phyloP scores from a whole-genome alignment of 2,329 filamentous ascomycete species.

The Colletotrichum cereale region DNA sequence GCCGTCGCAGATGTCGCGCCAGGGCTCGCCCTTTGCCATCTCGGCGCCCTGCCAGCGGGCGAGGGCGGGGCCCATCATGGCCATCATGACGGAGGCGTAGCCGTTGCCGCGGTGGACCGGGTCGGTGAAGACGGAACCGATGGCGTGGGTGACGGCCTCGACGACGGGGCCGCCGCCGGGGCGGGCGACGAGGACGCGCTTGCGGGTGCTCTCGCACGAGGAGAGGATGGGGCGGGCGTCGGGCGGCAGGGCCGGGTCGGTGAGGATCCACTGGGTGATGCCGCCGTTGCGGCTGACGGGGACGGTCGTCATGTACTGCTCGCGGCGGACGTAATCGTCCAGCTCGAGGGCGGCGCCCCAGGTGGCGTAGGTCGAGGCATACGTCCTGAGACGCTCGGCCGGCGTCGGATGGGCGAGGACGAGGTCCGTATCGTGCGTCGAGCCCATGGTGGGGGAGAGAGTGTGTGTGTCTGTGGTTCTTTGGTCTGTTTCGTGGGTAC shows the following conservation, averaged over 20 bases:
- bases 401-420: constrained; percentile 68
- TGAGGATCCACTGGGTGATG: constrained; percentile 74
- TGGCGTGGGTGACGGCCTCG: constrained; percentile 77
- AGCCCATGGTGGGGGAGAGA: constrained; percentile 31
- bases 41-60: constrained; percentile 50
- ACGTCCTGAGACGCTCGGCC: constrained; percentile 66
- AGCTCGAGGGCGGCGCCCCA: constrained; percentile 71
- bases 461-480: too few relatives aligned
- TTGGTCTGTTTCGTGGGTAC: background rate
- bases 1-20: constrained; percentile 43
- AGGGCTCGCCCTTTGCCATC: constrained; percentile 43
- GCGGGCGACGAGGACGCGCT: constrained; percentile 64
- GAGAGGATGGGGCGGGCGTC: constrained; percentile 68
- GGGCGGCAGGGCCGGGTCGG: constrained; percentile 55
- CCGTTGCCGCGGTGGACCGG: constrained; percentile 75
- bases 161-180: constrained; percentile 51
- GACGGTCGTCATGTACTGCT: constrained; percentile 67
- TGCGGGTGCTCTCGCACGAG: constrained; percentile 74
- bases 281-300: constrained; percentile 70
- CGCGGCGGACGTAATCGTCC: constrained; percentile 70
- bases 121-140: constrained; percentile 84
- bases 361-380: constrained; percentile 65
- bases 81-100: constrained; percentile 83
- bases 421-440: constrained; percentile 43
- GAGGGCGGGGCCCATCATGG: constrained; percentile 67